Conservation (phyloP, 371 early-diverging fungal genomes). For the Mortierella sp. region DNA sequence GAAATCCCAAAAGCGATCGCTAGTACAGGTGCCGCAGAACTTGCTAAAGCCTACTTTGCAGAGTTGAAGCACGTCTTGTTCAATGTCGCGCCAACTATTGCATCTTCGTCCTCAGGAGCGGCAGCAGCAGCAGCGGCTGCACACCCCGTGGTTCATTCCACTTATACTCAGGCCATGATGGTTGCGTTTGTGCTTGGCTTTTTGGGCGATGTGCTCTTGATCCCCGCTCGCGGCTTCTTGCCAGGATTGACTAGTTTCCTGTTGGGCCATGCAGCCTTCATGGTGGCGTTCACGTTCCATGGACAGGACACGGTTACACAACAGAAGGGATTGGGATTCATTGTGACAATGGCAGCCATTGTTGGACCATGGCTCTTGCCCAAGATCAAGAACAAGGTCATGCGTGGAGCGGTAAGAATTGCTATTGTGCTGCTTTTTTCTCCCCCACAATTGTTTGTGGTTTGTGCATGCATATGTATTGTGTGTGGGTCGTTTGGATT, state of each 20-base stretch:
- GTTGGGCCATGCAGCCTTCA: conserved; percentile 48
- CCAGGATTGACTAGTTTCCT: conserved; percentile 49
- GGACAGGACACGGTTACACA: conserved; percentile 33
- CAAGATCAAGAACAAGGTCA: conserved; percentile 49
- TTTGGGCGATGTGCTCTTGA: conserved; percentile 49
- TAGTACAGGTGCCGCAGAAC: not conserved
- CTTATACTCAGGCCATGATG: conserved; percentile 49
- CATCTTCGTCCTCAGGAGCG: not conserved
- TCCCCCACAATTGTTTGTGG: too few relatives aligned
- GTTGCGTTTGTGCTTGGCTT: conserved; percentile 36
- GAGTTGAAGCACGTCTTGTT: conserved; percentile 31
- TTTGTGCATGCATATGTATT: too few relatives aligned
- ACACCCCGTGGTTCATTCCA: conserved; percentile 19
- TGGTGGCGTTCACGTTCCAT: conserved; percentile 52
- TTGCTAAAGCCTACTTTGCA: conserved; percentile 4
- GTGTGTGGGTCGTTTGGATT: too few relatives aligned
- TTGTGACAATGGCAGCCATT: conserved; percentile 33
- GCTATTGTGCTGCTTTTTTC: not conserved
- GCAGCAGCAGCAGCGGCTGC: not conserved
- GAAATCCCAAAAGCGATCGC: conserved; percentile 13
- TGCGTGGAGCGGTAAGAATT: conserved; percentile 53
- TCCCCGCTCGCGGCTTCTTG: conserved; percentile 36
- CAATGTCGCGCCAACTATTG: conserved; percentile 31
- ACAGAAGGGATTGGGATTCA: conserved; percentile 28
- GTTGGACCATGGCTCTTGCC: conserved; percentile 51